Evolutionary conservation across 2,329 filamentous ascomycete genomes (phyloP), one percentile per base, ranked within the genome.

Genomic region (Juglanconis oblonga): DNA sequence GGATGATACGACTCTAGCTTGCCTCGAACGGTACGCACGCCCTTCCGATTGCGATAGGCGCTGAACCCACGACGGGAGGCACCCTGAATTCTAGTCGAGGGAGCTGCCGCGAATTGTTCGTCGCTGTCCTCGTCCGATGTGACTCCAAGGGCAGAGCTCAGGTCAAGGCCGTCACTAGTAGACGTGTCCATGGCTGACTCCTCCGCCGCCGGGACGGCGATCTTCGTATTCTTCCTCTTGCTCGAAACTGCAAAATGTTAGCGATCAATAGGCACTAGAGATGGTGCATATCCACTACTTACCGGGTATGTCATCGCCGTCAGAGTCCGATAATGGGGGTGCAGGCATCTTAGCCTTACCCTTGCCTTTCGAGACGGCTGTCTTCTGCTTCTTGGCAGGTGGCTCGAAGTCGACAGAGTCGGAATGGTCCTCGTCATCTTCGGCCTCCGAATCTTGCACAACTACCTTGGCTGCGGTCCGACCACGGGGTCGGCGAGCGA

Each of bases 11-110:
- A n/a, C 42, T 58, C 59, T 40, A 57, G 31, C 35, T 57, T 87
- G 57, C 78, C 75, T 55, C 92, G 85, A 74, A 90, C 79, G 38
- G 68, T 75, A 64, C 71, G 69, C 35, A 68, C 66, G 44, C 75
- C 68, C 55, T 69, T 67, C 31, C 57, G 52, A 44, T 53, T 70
- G 42, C 36, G 58, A 44, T 68, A 67, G 3, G 64, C 63, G 9
- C 67, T 64, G 63, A 69, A 77, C 4, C 69, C 76, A 24, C 74
- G 78, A 31, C 74, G 74, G 5, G 62, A 64, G 7, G 56, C 58
- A 4, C 68, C 65, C 29, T 31, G 48, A 48, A 54, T 38, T 32
- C 55, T 57, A 54, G 31, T 64, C 40, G 31, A 40, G 29, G 31
- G 51, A 29, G 52, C 48, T 32, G 48, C 52, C 29, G 67, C 64